Conservation (phyloP, 176 grass and related monocot genomes). For the Zea luxurians region DNA sequence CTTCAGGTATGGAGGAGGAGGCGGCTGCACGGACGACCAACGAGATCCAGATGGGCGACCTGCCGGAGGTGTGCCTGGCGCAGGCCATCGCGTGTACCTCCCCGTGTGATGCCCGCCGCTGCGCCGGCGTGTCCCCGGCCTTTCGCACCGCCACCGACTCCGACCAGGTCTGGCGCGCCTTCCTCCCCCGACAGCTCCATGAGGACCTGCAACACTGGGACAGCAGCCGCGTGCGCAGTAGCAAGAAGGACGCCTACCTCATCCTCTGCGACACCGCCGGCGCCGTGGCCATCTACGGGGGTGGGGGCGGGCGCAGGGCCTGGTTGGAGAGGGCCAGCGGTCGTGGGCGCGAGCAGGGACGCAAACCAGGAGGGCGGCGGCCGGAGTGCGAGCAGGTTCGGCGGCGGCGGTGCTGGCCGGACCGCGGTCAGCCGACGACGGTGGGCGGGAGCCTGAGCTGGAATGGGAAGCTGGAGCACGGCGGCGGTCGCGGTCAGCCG, state of each 20-base stretch:
- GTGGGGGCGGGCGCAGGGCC: background rate
- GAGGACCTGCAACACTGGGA: background rate
- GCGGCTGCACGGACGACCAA: background rate
- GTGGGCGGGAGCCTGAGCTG: no score
- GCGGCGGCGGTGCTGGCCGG: no score
- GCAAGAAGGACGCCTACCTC: conserved; percentile 42
- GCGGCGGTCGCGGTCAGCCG: no score
- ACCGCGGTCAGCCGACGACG: no score
- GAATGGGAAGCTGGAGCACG: no score
- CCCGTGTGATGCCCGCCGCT: conserved; percentile 37
- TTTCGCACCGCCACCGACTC: conserved; percentile 46
- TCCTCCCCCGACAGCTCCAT: conserved; percentile 13
- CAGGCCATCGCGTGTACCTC: conserved; percentile 47
- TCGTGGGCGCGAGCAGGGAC: no score
- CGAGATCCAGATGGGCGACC: conserved; percentile 9
- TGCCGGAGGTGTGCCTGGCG: conserved; percentile 49
- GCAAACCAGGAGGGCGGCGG: no score
- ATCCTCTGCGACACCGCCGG: conserved; percentile 18
- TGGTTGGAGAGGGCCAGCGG: conserved; percentile 44
- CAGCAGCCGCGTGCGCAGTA: background rate
- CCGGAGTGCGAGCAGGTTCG: no score
- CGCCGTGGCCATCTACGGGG: background rate
- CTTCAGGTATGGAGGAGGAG: no score
- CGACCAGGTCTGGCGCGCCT: conserved; percentile 38
- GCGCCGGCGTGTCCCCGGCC: conserved; percentile 38